Conservation (phyloP, 805 yeast species). For the Hanseniaspora singularis region DNA sequence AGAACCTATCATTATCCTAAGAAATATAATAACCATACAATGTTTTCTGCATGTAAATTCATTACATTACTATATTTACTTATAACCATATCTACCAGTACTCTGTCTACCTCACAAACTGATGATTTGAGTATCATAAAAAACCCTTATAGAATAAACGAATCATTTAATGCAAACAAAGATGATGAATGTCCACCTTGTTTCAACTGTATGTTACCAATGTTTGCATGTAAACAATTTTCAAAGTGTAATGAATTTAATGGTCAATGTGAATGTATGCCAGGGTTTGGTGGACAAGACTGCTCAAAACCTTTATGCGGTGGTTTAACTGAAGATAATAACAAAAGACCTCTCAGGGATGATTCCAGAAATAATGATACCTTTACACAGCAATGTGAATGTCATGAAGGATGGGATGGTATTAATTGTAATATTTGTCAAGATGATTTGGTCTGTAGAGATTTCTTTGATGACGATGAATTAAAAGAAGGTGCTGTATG, state of each 20-base stretch:
- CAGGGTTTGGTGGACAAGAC: slow-evolving; percentile 89
- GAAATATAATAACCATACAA: too few species aligned
- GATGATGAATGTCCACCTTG: slow-evolving; percentile 68
- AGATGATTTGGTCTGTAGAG: slow-evolving; percentile 61
- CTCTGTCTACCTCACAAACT: too few species aligned
- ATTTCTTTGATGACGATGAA: slow-evolving; percentile 71
- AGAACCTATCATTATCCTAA: too few species aligned
- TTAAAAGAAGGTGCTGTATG: slow-evolving; percentile 62
- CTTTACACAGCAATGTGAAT: slow-evolving; percentile 39
- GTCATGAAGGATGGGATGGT: slow-evolving; percentile 85
- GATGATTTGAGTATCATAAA: too few species aligned
- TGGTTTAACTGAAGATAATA: slow-evolving; percentile 48
- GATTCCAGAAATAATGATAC: slow-evolving; percentile 28
- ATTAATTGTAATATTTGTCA: slow-evolving; percentile 85
- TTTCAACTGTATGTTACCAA: slow-evolving; percentile 88
- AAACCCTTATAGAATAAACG: background rate
- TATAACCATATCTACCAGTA: too few species aligned
- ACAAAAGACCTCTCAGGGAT: slow-evolving; percentile 49
- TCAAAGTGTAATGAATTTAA: slow-evolving; percentile 78
- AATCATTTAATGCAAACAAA: slow-evolving; percentile 8
- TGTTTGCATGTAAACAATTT: slow-evolving; percentile 80
- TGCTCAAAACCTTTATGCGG: slow-evolving; percentile 87
- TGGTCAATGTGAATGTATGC: slow-evolving; percentile 84
- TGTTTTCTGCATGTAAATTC: too few species aligned
- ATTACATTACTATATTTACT: too few species aligned